Base-by-base conservation (phyloP, 2,329 filamentous ascomycete species). In the Cephalotrichum gorgonifer region DNA sequence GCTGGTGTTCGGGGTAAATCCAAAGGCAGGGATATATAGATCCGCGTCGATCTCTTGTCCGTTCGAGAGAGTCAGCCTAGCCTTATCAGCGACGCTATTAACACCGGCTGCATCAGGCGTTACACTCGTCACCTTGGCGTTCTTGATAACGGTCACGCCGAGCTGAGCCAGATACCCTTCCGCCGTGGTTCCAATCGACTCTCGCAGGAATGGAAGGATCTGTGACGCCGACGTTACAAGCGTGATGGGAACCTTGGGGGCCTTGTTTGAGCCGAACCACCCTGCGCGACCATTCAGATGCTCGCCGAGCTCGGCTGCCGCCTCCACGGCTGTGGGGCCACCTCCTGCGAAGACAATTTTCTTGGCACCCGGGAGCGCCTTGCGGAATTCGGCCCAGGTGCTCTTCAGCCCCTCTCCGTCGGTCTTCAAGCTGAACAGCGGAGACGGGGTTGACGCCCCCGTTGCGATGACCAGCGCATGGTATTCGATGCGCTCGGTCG, bases 271-370 rank as follows among this genome's bases (percentile, higher is more conserved):
- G 39, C 46, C 57, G 51, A 72, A 64, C 58, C 58, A 64, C 4
- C 69, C 64, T 0, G 67, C 57, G 2, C 61, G 62, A 1, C 73
- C 70, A 50, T 78, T 78, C 15, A 78, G 62, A 54, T 68, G 63
- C 53, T 76, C 71, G 8, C 67, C 75, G 25, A 79, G 67, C 60
- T 79, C 75, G 35, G 70, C 75, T 4, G 68, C 69, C 8, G 72
- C 62, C 59, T 79, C 75, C 28, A 71, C 59, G 22, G 75, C 75
- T 0, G 74, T 78, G 20, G 65, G 44, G 22, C 75, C 75, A 8
- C 69, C 75, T 33, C 76, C 75, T 15, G 66, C 73, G 3, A 79
- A 63, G 46, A 78, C 71, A 51, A 79, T 70, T 25, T 66, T 69
- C 50, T 66, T 61, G 14, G 75, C 74, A 1, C 47, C 50, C 0